phyloP scores from a whole-genome alignment of 176 grass and related monocot genomes.

The Oropetium thomaeum region DNA sequence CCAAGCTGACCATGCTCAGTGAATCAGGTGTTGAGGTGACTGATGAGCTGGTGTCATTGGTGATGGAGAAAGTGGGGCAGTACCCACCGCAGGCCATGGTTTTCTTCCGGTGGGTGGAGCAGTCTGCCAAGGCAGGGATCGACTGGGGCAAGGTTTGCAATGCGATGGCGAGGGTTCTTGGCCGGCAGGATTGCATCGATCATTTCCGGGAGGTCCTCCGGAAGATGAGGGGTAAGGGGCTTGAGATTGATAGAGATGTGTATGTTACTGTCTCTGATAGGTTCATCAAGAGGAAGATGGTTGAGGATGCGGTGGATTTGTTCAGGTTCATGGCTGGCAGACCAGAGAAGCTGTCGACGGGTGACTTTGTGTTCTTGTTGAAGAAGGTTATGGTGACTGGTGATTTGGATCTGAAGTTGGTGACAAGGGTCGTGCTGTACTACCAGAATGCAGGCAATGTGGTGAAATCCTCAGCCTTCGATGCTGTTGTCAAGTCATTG shows the following conservation, averaged over 20 bases:
- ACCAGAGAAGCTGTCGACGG: constrained; percentile 18
- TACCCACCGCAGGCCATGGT: constrained; percentile 50
- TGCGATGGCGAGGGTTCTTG: constrained; percentile 46
- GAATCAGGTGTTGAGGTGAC: constrained; percentile 35
- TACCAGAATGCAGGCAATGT: constrained; percentile 50
- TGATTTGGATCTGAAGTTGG: constrained; percentile 57
- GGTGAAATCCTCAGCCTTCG: constrained; percentile 42
- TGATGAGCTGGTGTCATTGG: constrained; percentile 46
- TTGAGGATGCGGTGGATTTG: constrained; percentile 51
- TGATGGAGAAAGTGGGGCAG: constrained; percentile 48
- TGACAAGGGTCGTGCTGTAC: constrained; percentile 43
- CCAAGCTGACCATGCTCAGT: constrained; percentile 33
- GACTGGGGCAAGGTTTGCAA: constrained; percentile 51
- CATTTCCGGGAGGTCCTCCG: constrained; percentile 55
- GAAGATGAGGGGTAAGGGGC: constrained; percentile 49
- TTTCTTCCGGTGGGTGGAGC: constrained; percentile 70
- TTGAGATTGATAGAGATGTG: constrained; percentile 58
- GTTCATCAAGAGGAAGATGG: constrained; percentile 52
- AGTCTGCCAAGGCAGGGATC: constrained; percentile 26
- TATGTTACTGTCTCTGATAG: constrained; percentile 42
- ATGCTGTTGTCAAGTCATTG: constrained; percentile 58
- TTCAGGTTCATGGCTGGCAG: constrained; percentile 50
- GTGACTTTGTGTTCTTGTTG: constrained; percentile 52
- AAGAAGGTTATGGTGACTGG: constrained; percentile 60
- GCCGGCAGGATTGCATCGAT: constrained; percentile 49